Evolutionary conservation across 2,329 filamentous ascomycete species (phyloP).

Genomic region (Golovinomyces cichoracearum): DNA sequence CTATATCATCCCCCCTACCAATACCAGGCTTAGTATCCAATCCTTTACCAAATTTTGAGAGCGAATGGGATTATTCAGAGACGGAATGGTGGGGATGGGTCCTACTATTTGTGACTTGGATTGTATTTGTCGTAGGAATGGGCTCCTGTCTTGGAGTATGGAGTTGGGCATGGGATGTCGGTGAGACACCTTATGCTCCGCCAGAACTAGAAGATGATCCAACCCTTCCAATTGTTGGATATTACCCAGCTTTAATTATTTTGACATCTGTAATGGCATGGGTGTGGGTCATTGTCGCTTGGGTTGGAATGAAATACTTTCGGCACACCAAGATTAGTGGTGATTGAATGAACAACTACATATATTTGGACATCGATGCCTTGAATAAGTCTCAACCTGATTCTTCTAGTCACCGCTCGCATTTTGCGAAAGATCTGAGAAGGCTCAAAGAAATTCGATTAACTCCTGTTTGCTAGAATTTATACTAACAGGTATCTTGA

Average conservation of each 20-base stretch:
- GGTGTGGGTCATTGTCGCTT: slow-evolving; percentile 94
- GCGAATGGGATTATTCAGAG: slow-evolving; percentile 70
- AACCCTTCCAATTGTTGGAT: slow-evolving; percentile 82
- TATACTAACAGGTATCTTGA: no score
- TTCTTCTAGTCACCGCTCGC: no score
- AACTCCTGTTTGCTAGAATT: no score
- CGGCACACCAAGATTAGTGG: slow-evolving; percentile 65
- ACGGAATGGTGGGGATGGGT: slow-evolving; percentile 98
- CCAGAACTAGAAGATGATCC: slow-evolving; percentile 88
- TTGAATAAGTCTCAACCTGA: no score
- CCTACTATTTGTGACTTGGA: slow-evolving; percentile 69
- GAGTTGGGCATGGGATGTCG: slow-evolving; percentile 98
- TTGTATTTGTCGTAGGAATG: slow-evolving; percentile 91
- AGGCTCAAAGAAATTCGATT: no score
- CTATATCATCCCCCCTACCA: slow-evolving; percentile 35
- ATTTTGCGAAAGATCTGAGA: no score
- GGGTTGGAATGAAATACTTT: slow-evolving; percentile 99
- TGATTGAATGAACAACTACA: slow-evolving; percentile 12
- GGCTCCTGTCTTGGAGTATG: slow-evolving; percentile 82
- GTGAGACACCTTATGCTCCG: slow-evolving; percentile 80
- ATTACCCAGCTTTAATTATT: slow-evolving; percentile 86
- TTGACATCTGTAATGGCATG: slow-evolving; percentile 89
- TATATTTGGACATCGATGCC: no score
- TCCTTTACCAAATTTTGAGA: slow-evolving; percentile 21
- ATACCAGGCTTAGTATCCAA: slow-evolving; percentile 26